Conservation (phyloP, 1,284 basidiomycete species). For the Cutaneotrichosporon cutaneum region DNA sequence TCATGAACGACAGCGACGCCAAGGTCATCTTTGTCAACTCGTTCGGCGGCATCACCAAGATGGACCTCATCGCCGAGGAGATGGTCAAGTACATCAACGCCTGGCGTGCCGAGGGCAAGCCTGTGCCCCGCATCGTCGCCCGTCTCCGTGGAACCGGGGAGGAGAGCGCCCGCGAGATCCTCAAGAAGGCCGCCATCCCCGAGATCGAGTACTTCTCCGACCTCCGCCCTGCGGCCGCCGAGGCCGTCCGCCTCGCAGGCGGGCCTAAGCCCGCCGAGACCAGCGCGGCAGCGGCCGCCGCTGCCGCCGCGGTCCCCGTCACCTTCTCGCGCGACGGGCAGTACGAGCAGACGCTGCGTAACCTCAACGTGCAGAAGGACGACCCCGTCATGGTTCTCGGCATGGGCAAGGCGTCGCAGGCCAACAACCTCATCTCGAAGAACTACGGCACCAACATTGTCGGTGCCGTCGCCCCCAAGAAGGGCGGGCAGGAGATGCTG, state of each 20-base stretch:
- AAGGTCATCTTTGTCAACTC: conserved; percentile 34
- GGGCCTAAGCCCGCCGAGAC: background rate
- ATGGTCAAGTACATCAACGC: conserved; percentile 15
- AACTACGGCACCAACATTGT: conserved; percentile 86
- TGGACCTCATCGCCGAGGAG: conserved; percentile 29
- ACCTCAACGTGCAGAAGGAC: conserved; percentile 82
- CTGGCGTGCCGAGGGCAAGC: conserved; percentile 14
- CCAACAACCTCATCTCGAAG: conserved; percentile 20
- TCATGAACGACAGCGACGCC: conserved; percentile 27
- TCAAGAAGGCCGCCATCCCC: conserved; percentile 15
- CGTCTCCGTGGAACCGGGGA: conserved; percentile 32
- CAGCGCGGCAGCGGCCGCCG: background rate
- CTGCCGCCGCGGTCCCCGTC: conserved; percentile 13
- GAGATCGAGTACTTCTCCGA: conserved; percentile 25
- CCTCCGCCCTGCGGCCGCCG: conserved; percentile 23
- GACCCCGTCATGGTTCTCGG: conserved; percentile 86
- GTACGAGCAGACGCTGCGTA: conserved; percentile 72
- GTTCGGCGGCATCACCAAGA: conserved; percentile 34
- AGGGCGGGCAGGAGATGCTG: conserved; percentile 84
- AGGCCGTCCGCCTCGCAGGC: conserved; percentile 21
- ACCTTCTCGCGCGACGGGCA: conserved; percentile 47
- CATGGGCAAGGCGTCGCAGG: conserved; percentile 27
- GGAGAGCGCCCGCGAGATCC: conserved; percentile 27
- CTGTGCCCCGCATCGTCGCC: conserved; percentile 21
- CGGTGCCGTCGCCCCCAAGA: conserved; percentile 90